phyloP scores from a whole-genome alignment of 148 eudicot genomes.

The Rhododendron ferrugineum region DNA sequence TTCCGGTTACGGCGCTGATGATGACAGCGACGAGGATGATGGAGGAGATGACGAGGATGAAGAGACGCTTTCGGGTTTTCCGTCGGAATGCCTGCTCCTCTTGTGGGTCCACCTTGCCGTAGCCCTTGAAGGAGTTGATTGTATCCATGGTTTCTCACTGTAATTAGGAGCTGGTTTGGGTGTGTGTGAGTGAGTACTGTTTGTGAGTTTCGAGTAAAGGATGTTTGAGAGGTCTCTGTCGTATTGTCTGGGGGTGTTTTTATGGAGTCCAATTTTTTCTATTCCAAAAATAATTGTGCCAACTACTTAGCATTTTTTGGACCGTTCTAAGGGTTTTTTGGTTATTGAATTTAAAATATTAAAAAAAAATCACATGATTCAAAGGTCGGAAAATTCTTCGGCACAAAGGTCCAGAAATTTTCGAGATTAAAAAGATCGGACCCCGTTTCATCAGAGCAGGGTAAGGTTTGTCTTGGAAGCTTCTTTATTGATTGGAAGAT shows the following conservation, averaged over 20 bases:
- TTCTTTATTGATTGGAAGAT: too few species aligned
- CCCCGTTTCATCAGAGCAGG: too few species aligned
- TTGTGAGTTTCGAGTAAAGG: not conserved
- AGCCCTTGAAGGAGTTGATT: constrained; percentile 67
- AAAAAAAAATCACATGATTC: too few species aligned
- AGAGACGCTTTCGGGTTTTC: constrained; percentile 44
- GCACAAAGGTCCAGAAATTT: rapidly evolving
- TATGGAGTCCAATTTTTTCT: too few species aligned
- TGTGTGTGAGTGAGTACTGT: not conserved
- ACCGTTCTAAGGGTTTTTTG: too few species aligned
- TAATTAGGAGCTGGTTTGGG: not conserved
- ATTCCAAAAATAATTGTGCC: too few species aligned
- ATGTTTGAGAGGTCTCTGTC: not conserved
- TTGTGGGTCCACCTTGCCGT: constrained; percentile 57
- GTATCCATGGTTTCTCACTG: constrained; percentile 39
- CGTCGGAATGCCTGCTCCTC: constrained; percentile 43
- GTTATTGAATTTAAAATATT: too few species aligned
- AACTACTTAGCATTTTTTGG: too few species aligned
- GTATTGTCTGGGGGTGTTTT: not conserved
- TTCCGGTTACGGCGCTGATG: constrained; percentile 35
- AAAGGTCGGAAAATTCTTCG: too few species aligned
- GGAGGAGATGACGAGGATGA: constrained; percentile 31
- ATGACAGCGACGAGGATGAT: constrained; percentile 35
- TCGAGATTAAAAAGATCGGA: too few species aligned
- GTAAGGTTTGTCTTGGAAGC: too few species aligned